These are phyloP conservation scores for Arabis hirsuta DNA, from an alignment of 345 rosid genomes.

Conservation along the genomic window DNA sequence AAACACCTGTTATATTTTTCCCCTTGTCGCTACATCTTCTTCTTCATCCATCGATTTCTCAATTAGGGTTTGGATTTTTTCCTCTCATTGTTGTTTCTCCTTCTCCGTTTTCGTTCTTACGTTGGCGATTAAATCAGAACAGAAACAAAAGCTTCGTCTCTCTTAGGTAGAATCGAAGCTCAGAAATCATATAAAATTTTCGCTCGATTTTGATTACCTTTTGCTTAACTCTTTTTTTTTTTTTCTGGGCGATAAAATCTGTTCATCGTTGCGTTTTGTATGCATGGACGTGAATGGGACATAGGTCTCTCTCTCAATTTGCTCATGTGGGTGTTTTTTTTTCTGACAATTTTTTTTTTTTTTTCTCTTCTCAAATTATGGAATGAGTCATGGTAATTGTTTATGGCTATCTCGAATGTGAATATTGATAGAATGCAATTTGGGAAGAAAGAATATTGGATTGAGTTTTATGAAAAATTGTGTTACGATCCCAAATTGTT, in stretches of 20 bases:
- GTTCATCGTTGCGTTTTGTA: constrained; percentile 1
- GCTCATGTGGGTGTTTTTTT: neutral
- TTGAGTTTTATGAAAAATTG: neutral
- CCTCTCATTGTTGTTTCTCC: constrained; percentile 11
- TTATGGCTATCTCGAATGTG: constrained; percentile 14
- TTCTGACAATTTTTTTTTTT: neutral
- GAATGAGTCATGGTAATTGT: constrained; percentile 8
- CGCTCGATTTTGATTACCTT: neutral
- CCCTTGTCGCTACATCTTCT: constrained; percentile 31
- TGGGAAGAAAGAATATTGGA: constrained; percentile 16
- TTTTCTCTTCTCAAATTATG: neutral
- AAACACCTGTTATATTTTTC: constrained; percentile 45
- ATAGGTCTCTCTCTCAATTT: neutral
- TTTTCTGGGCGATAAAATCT: neutral
- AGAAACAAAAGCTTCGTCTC: neutral
- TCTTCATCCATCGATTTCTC: constrained; percentile 40
- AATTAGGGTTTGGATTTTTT: constrained; percentile 48
- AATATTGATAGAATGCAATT: constrained; percentile 1
- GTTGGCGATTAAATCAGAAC: constrained; percentile 15
- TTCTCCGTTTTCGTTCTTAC: constrained; percentile 20
- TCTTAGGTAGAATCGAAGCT: constrained; percentile 42
- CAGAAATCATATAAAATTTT: neutral
- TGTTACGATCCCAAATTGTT: constrained; percentile 14
- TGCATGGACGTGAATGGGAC: constrained; percentile 19
- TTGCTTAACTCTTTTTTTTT: too few species aligned